Percentiles rank a stretch among this genome's conserved stretches.
Evolutionary conservation across 2,329 filamentous ascomycete species (phyloP).

Genomic region (Alternaria angustiovoidea): DNA sequence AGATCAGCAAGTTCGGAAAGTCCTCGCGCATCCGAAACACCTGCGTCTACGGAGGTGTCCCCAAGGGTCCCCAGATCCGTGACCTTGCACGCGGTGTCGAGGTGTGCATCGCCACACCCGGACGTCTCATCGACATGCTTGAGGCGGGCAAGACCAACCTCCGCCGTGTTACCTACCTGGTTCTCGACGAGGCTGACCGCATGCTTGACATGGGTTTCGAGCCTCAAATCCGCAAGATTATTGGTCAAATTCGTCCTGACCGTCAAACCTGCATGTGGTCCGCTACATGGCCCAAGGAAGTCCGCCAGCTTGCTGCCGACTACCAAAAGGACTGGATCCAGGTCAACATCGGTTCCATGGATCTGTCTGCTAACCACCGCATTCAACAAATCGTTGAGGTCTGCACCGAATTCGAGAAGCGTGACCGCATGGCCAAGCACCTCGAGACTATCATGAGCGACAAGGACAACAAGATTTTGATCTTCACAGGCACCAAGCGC

Average conservation of each 20-base stretch:
- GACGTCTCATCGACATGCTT: slow-evolving; percentile 97
- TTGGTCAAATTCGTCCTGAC: slow-evolving; percentile 95
- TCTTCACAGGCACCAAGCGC: slow-evolving; percentile 88
- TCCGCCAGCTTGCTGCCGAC: slow-evolving; percentile 87
- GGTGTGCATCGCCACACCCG: slow-evolving; percentile 97
- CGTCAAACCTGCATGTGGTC: slow-evolving; percentile 99
- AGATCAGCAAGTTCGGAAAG: slow-evolving; percentile 98
- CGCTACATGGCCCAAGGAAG: slow-evolving; percentile 98
- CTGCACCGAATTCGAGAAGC: slow-evolving; percentile 95
- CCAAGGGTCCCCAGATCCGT: slow-evolving; percentile 95
- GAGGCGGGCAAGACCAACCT: slow-evolving; percentile 98
- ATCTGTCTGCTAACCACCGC: slow-evolving; percentile 94
- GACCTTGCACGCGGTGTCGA: slow-evolving; percentile 95
- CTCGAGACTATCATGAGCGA: slow-evolving; percentile 98
- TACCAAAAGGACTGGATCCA: slow-evolving; percentile 97
- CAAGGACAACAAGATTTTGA: slow-evolving; percentile 91
- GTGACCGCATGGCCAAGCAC: slow-evolving; percentile 95
- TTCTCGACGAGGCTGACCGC: slow-evolving; percentile 97
- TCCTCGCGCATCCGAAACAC: slow-evolving; percentile 98
- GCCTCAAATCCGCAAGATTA: slow-evolving; percentile 98
- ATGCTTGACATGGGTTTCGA: slow-evolving; percentile 99
- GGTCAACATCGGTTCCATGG: slow-evolving; percentile 97
- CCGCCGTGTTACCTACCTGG: slow-evolving; percentile 95
- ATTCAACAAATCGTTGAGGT: slow-evolving; percentile 99
- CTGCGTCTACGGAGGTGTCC: slow-evolving; percentile 98